phyloP scores from a whole-genome alignment of 2,329 filamentous ascomycete genomes.

The Penicillium palitans region DNA sequence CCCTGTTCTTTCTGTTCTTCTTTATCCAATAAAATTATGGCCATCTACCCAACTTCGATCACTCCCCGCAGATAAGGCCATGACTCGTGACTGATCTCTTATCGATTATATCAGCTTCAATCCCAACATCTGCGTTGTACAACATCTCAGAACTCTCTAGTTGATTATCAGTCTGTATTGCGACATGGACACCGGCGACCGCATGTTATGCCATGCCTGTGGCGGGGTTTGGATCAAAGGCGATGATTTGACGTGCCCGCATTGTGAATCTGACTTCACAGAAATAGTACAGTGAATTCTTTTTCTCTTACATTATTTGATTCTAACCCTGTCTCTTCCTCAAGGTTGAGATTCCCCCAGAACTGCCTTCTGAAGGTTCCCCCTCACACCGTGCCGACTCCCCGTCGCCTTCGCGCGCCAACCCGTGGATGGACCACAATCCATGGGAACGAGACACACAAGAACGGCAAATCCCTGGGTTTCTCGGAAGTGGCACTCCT shows the following conservation, averaged over 20 bases:
- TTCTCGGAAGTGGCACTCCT: conserved; percentile 20
- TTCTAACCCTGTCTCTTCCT: conserved; percentile 8
- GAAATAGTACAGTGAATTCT: conserved; percentile 70
- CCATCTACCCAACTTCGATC: conserved; percentile 4
- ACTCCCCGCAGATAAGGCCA: conserved; percentile 26
- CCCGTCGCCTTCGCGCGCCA: conserved; percentile 20
- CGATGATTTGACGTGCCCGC: conserved; percentile 68
- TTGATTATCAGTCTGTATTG: neutral
- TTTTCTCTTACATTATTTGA: conserved; percentile 2
- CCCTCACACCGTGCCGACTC: conserved; percentile 21
- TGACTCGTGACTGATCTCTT: conserved; percentile 24
- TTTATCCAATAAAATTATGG: neutral
- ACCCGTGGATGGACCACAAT: conserved; percentile 47
- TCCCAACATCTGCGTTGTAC: conserved; percentile 6
- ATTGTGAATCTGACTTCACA: conserved; percentile 74
- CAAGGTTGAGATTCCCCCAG: conserved; percentile 36
- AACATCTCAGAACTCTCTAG: neutral
- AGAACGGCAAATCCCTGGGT: conserved; percentile 27
- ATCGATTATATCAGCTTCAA: conserved; percentile 12
- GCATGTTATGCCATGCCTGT: conserved; percentile 85
- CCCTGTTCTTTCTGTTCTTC: neutral
- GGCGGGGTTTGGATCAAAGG: conserved; percentile 76
- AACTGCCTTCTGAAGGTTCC: conserved; percentile 27
- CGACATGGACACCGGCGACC: conserved; percentile 53
- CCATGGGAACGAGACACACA: conserved; percentile 52